Evolutionary conservation across 352 stramenopile species (phyloP).

Genomic region (Pythium brassicae): DNA sequence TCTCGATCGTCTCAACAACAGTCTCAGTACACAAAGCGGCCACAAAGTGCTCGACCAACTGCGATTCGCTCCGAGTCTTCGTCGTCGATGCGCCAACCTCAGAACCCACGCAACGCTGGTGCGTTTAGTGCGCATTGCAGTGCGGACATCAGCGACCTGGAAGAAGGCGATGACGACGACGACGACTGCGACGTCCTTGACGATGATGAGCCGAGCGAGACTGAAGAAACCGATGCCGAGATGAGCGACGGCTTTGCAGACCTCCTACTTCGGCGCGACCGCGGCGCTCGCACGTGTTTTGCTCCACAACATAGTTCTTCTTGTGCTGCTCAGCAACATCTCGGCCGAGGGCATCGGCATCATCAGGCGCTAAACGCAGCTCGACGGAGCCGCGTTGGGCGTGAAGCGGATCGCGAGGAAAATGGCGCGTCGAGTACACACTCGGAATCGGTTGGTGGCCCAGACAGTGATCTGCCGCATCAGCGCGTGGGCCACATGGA

Average conservation of each 20-base stretch:
- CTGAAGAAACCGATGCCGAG: constrained; percentile 8
- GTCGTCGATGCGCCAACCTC: not conserved
- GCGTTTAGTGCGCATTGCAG: not conserved
- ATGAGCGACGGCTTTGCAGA: constrained; percentile 16
- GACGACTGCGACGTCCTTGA: constrained; percentile 35
- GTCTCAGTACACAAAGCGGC: constrained; percentile 12
- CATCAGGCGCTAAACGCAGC: constrained; percentile 26
- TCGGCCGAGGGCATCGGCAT: constrained; percentile 16
- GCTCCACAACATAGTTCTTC: not conserved
- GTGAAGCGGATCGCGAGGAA: not conserved
- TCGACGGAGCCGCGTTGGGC: constrained; percentile 7
- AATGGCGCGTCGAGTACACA: not conserved
- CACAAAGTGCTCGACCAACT: constrained; percentile 33
- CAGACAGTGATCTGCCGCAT: constrained; percentile 36
- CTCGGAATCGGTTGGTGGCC: constrained; percentile 14
- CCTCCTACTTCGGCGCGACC: constrained; percentile 4
- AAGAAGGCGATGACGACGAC: constrained; percentile 27
- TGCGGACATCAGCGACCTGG: constrained; percentile 4
- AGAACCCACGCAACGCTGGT: not conserved
- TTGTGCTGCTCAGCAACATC: not conserved
- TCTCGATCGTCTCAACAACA: not conserved
- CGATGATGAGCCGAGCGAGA: constrained; percentile 34
- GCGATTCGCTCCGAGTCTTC: constrained; percentile 3
- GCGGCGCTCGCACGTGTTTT: not conserved
- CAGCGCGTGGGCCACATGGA: constrained; percentile 66